Conservation (phyloP, 805 yeast genomes). For the Saccharomycopsis babjevae region DNA sequence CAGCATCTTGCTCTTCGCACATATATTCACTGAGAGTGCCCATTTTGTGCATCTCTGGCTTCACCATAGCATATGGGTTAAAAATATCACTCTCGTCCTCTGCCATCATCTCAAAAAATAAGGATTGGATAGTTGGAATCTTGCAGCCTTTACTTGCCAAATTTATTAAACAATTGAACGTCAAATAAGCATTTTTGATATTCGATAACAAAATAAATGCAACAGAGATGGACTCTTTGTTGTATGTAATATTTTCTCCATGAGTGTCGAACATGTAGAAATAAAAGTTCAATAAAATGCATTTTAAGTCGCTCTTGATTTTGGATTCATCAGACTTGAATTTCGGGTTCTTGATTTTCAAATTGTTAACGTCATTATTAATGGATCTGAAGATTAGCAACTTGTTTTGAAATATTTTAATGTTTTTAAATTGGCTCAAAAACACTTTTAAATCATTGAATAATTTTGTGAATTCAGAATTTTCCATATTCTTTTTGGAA, state of each 20-base stretch:
- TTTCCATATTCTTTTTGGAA: neutral
- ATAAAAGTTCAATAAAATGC: constrained; percentile 11
- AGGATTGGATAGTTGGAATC: constrained; percentile 5
- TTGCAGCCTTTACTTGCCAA: constrained; percentile 8
- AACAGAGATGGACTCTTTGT: constrained; percentile 7
- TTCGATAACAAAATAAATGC: constrained; percentile 8
- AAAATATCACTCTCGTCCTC: constrained; percentile 1
- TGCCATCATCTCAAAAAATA: constrained; percentile 3
- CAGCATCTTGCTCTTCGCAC: constrained; percentile 8
- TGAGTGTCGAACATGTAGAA: constrained; percentile 15
- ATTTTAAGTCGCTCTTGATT: constrained; percentile 3
- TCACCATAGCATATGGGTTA: neutral
- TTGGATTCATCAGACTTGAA: neutral
- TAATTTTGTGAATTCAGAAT: constrained; percentile 1
- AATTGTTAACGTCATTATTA: neutral
- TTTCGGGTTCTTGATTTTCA: constrained; percentile 1
- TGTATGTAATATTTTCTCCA: constrained; percentile 1
- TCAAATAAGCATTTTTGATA: constrained; percentile 9
- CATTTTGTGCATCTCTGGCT: neutral
- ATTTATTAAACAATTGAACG: constrained; percentile 14
- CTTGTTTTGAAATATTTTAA: constrained; percentile 8
- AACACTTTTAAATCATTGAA: constrained; percentile 9
- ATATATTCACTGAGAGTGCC: neutral
- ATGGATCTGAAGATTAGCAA: constrained; percentile 6
- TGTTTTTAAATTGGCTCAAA: constrained; percentile 6